These are phyloP conservation scores for Paramarasmius palmivorus DNA, from an alignment of 1,284 basidiomycete species.

Conservation along the genomic window DNA sequence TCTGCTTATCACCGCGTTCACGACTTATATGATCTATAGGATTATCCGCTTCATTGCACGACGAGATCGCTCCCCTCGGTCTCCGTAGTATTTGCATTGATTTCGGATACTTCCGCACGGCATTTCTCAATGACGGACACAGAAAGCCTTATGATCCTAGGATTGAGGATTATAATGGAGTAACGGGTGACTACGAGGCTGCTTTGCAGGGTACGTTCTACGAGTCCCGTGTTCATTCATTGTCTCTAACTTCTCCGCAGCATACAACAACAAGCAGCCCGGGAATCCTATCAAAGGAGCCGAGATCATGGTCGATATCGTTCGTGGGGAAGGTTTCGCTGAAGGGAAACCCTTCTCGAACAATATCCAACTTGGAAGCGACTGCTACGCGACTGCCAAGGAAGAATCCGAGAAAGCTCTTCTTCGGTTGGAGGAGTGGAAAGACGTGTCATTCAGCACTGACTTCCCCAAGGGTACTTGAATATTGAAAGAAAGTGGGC, in stretches of 20 bases:
- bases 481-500: too few species aligned
- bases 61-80: constrained; percentile 42
- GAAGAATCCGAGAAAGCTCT: constrained; percentile 17
- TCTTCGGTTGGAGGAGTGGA: constrained; percentile 27
- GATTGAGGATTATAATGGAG: constrained; percentile 39
- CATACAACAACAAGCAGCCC: constrained; percentile 29
- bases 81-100: constrained; percentile 44
- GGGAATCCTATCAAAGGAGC: constrained; percentile 32
- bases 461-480: constrained; percentile 13
- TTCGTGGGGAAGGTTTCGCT: constrained; percentile 28
- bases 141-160: constrained; percentile 30
- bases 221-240: too few species aligned
- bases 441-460: constrained; percentile 19
- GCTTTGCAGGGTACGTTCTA: constrained; percentile 27
- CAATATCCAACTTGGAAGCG: constrained; percentile 27
- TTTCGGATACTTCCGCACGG: constrained; percentile 45
- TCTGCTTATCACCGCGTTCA: too few species aligned
- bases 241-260: too few species aligned
- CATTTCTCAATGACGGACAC: constrained; percentile 33
- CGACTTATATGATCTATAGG: too few species aligned
- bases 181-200: constrained; percentile 26
- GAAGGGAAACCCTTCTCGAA: constrained; percentile 24
- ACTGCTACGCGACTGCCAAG: constrained; percentile 21
- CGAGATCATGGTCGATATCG: constrained; percentile 29
- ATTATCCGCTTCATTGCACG: constrained; percentile 36